A percentile compares a stretch with the other conserved stretches of the same genome.
These are phyloP conservation scores for Auriscalpium microsporum DNA, from an alignment of 768 basidiomycete species.

Conservation along the genomic window DNA sequence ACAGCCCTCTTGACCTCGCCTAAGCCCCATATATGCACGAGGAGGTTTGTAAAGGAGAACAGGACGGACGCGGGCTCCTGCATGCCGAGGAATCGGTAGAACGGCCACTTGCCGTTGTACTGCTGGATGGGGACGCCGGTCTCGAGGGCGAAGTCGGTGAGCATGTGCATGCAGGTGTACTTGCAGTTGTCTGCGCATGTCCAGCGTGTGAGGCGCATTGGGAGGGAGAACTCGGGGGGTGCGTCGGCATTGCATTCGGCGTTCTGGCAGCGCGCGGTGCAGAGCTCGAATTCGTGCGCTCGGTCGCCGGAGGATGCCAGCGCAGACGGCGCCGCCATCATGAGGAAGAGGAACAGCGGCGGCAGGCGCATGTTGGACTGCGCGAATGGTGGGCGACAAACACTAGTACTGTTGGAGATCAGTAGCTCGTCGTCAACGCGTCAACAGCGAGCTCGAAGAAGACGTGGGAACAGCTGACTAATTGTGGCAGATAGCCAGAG, in stretches of 20 bases:
- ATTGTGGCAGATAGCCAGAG: not conserved
- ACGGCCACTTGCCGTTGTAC: conserved; percentile 97
- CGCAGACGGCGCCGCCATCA: not conserved
- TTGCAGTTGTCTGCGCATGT: conserved; percentile 82
- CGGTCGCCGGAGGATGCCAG: conserved; percentile 31
- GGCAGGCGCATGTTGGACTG: not conserved
- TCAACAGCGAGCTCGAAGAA: not conserved
- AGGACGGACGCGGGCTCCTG: conserved; percentile 91
- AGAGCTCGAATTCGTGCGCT: conserved; percentile 25
- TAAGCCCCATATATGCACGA: conserved; percentile 60
- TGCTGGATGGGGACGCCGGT: conserved; percentile 49
- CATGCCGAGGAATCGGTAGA: conserved; percentile 79
- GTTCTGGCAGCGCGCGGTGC: conserved; percentile 17
- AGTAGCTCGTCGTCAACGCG: not conserved
- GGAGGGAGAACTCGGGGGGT: conserved; percentile 9
- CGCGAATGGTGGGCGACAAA: not conserved
- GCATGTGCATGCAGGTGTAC: conserved; percentile 79
- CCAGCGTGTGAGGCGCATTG: conserved; percentile 72
- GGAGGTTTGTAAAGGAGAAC: conserved; percentile 84
- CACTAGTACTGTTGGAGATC: not conserved
- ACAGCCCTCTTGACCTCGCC: conserved; percentile 38
- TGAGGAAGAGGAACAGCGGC: not conserved
- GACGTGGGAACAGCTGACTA: not conserved
- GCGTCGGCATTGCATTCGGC: conserved; percentile 30
- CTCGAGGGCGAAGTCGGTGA: conserved; percentile 50